Base-by-base conservation (phyloP, 306 rosid genomes). In the Castanopsis chinensis region DNA sequence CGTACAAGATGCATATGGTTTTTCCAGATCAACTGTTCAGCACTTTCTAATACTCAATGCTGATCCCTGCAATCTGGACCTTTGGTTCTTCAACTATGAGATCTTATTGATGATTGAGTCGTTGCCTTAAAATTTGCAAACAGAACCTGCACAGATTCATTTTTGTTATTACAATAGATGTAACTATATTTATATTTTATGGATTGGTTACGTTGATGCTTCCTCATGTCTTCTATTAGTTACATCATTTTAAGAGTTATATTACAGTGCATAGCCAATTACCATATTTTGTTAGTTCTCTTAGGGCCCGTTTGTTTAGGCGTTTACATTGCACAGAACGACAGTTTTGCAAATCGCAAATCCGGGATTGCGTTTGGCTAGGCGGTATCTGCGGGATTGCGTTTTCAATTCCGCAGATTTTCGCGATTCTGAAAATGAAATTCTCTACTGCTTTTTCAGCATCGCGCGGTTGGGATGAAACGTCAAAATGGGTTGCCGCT, bases 131-230 rank as follows among this genome's bases (percentile, higher is more conserved):
- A 82, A 67, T 87, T 90, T 88, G 86, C 79, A 81, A 87, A 86
- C 54, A 84, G 83, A 90, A 93, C 99, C 99, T 95, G 99, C 99
- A 95, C 84, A 92, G 90, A 91, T 90, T 90, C 96, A 90, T 88
- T 89, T 87, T 87, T 79, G 90, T 89, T 83, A 96, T 87, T 81
- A 90, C 91, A 90, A 86, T 90, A 88, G 78, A 87, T 83, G 92
- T 79, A 85, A 76, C 63, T 78, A 61, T 71, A 89, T 86, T 88
- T 79, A 85, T 80, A 88, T 85, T 86, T 85, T 84, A 73, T 64
- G 86, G 87, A 89, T 89, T 84, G 64, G 70, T 70, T 86, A 75
- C 78, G 75, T 68, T 65, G 73, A 79, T 76, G 81, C 76, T 85
- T 80, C 82, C 63, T 83, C 79, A 75, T 56, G 69, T 84, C 78